A percentile compares a stretch with the other conserved stretches of the same genome.
phyloP scores from a whole-genome alignment of 495 filamentous ascomycete species.

The Hypoxylon fragiforme region DNA sequence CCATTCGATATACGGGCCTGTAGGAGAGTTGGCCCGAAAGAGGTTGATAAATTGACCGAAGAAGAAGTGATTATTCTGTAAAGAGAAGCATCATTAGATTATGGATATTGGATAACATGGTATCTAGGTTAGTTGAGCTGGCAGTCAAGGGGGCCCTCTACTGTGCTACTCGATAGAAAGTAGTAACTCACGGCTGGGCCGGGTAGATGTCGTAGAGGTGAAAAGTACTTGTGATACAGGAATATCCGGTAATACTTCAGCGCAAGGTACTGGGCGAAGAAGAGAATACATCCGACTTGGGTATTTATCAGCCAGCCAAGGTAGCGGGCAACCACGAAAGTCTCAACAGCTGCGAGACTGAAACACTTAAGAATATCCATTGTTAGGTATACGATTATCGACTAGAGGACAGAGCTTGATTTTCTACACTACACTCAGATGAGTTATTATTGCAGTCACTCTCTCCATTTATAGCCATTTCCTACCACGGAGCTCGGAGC shows the following conservation, averaged over 20 bases:
- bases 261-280: neutral
- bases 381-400: neutral
- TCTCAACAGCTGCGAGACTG: neutral
- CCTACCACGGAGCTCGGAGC: too few relatives aligned
- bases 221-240: constrained; percentile 4
- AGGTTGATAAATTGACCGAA: constrained; percentile 4
- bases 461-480: too few relatives aligned
- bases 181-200: constrained; percentile 4
- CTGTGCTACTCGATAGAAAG: neutral
- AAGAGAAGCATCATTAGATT: neutral
- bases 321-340: neutral
- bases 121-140: too few relatives aligned
- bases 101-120: neutral
- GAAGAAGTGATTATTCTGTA: constrained; percentile 1
- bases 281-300: neutral
- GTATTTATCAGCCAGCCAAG: neutral
- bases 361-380: constrained; percentile 9
- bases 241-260: constrained; percentile 4
- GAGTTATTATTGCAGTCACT: too few relatives aligned
- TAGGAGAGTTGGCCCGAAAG: neutral
- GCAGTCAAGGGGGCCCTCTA: too few relatives aligned
- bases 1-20: constrained; percentile 10
- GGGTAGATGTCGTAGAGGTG: neutral
- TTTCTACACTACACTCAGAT: too few relatives aligned
- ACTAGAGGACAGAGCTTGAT: too few relatives aligned